These are phyloP conservation scores for Diplodia seriata DNA, from an alignment of 2,329 filamentous ascomycete genomes.

Conservation along the genomic window DNA sequence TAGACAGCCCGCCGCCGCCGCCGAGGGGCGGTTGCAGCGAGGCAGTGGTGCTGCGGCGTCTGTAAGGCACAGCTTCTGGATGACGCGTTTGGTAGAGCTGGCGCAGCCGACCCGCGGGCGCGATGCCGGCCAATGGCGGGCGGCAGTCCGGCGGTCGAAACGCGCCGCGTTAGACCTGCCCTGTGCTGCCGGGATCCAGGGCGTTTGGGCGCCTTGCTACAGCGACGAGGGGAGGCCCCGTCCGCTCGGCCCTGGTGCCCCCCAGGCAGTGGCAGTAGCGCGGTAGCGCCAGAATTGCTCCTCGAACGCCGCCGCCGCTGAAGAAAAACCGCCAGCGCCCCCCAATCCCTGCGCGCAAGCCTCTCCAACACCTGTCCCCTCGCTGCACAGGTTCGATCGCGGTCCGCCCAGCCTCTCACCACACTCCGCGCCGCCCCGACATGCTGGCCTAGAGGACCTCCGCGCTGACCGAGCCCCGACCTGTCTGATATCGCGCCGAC, in stretches of 20 bases:
- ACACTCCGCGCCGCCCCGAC: constrained; percentile 2
- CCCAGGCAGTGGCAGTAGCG: constrained; percentile 14
- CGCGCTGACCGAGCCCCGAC: constrained; percentile 10
- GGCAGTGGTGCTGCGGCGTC: constrained; percentile 20
- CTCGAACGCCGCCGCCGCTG: constrained; percentile 23
- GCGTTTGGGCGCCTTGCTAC: constrained; percentile 30
- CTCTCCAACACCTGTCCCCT: constrained; percentile 29
- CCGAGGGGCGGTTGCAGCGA: background rate
- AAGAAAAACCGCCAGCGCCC: constrained; percentile 28
- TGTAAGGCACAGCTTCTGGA: constrained; percentile 18
- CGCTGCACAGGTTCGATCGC: constrained; percentile 26
- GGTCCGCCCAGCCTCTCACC: constrained; percentile 5
- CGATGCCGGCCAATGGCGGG: constrained; percentile 23
- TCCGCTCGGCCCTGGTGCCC: constrained; percentile 11
- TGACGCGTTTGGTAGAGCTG: constrained; percentile 20
- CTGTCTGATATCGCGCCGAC: constrained; percentile 24
- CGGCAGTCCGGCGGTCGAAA: constrained; percentile 9
- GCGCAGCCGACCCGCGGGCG: constrained; percentile 17
- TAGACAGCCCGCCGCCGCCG: constrained; percentile 7
- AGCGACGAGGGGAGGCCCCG: constrained; percentile 13
- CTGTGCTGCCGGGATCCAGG: constrained; percentile 26
- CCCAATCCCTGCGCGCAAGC: constrained; percentile 28
- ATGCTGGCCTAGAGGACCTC: constrained; percentile 23
- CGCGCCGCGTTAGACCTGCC: constrained; percentile 24
- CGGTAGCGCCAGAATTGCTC: constrained; percentile 1